Base-by-base conservation (phyloP, 257 asterid species). In the Solanum etuberosum region DNA sequence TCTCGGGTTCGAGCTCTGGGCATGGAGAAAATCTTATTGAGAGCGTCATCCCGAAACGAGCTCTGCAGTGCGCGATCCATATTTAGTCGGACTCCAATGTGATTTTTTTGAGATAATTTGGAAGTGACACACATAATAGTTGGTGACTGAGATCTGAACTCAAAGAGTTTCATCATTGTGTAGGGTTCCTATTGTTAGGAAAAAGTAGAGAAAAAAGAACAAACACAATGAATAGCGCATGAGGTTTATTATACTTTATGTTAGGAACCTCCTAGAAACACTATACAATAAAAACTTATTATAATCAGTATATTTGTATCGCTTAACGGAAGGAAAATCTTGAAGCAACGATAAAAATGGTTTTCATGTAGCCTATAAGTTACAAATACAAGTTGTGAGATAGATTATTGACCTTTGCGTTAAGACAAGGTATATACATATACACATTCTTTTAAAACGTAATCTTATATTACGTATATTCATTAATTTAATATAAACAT, bases 51-150 rank as follows among this genome's bases (percentile, higher is more conserved):
- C 0, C 21, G 0, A 7, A 48, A 48, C 7, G 8, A 5, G 21
- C 21, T 0, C 0, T 14, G 7, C 20, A 5, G 1, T 48, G 21
- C 7, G 7, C 21, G 0, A 48, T 48, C 0, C 0, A 3, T 2
- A 5, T 48, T 48, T 48, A 48, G 0, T 48, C 3, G 1, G 0
- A 48, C 59, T 48, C 7, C 0, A 5, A 48, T 14, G 1, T 15
- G 7, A 3, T 15, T 80, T 51, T 51, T 16, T 27, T 46, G 1
- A 29, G 65, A 80, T 3, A 11, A 25, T 80, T 43, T 80, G 38
- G 29, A 80, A 16, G 67, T 46, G 84, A 78, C 59, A 78, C 5
- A 43, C 38, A n/a, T 4, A 43, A 78, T 27, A 78, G 84, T 43
- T 78, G 65, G 65, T 78, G 84, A 43, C 25, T 46, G 40, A 43